Percentiles rank a stretch among this genome's conserved stretches.
These are phyloP conservation scores for Candida anglica DNA, from an alignment of 805 yeast species.

Conservation along the genomic window DNA sequence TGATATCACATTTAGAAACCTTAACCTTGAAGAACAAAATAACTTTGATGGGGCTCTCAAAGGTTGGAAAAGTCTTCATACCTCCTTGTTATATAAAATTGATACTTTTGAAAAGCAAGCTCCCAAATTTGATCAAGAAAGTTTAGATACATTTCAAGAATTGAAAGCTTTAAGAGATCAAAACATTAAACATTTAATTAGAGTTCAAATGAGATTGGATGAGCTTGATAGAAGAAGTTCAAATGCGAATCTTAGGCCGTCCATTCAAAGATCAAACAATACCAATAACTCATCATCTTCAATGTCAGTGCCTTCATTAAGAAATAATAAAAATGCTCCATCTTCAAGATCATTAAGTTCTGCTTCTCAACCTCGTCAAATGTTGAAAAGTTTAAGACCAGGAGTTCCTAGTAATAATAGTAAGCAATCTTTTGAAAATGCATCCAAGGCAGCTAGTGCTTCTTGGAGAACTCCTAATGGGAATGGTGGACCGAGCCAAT, in stretches of 20 bases:
- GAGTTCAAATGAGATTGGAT: constrained; percentile 38
- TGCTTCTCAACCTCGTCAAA: constrained; percentile 1
- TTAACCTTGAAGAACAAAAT: constrained; percentile 54
- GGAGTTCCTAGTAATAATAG: not conserved
- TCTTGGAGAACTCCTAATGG: constrained; percentile 6
- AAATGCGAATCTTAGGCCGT: constrained; percentile 8
- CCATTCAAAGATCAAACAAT: constrained; percentile 7
- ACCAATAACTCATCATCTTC: constrained; percentile 6
- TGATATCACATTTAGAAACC: constrained; percentile 51
- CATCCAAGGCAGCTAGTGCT: constrained; percentile 1
- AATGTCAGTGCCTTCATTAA: constrained; percentile 14
- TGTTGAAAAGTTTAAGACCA: constrained; percentile 2
- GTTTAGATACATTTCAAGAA: constrained; percentile 23
- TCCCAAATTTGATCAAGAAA: constrained; percentile 23
- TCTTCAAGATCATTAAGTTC: constrained; percentile 7
- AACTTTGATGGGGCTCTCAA: constrained; percentile 53
- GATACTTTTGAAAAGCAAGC: constrained; percentile 47
- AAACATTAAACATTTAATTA: constrained; percentile 37
- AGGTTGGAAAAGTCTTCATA: constrained; percentile 74
- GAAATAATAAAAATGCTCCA: constrained; percentile 6
- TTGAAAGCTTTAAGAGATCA: constrained; percentile 36
- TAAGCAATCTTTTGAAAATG: constrained; percentile 1
- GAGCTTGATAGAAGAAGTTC: constrained; percentile 25
- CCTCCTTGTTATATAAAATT: constrained; percentile 52
- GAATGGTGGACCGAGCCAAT: not conserved